phyloP scores from a whole-genome alignment of 2,329 filamentous ascomycete species.

The Colletotrichum sansevieriae region DNA sequence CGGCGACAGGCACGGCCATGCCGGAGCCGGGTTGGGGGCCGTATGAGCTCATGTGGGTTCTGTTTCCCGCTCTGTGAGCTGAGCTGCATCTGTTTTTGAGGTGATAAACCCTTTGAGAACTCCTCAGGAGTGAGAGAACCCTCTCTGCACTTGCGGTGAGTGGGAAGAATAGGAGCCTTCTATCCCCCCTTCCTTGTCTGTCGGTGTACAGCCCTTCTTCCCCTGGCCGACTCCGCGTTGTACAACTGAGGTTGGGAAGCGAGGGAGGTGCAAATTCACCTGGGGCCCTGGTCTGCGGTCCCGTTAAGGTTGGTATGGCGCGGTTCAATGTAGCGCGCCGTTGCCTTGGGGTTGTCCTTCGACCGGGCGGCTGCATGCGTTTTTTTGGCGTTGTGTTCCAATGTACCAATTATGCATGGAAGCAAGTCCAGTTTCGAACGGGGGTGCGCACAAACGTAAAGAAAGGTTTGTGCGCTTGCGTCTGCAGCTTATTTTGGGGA shows the following conservation, averaged over 20 bases:
- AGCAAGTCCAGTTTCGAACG: background rate
- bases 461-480: background rate
- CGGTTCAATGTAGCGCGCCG: constrained; percentile 23
- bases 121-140: background rate
- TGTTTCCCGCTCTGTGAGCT: background rate
- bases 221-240: background rate
- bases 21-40: constrained; percentile 33
- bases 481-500: too few relatives aligned
- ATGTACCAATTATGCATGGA: constrained; percentile 21
- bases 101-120: background rate
- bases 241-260: background rate
- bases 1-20: constrained; percentile 27
- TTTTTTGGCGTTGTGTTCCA: background rate
- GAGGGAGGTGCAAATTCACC: constrained; percentile 9
- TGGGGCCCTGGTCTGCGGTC: constrained; percentile 33
- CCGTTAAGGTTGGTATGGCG: constrained; percentile 32
- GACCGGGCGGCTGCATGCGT: constrained; percentile 12
- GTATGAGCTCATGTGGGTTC: constrained; percentile 21
- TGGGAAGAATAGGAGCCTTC: background rate
- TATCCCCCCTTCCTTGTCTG: background rate
- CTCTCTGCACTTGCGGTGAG: constrained; percentile 3
- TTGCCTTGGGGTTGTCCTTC: background rate
- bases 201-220: background rate
- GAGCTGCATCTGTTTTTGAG: background rate
- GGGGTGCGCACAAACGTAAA: background rate